Conservation (phyloP, 176 grass and related monocot genomes). For the Cocos nucifera region DNA sequence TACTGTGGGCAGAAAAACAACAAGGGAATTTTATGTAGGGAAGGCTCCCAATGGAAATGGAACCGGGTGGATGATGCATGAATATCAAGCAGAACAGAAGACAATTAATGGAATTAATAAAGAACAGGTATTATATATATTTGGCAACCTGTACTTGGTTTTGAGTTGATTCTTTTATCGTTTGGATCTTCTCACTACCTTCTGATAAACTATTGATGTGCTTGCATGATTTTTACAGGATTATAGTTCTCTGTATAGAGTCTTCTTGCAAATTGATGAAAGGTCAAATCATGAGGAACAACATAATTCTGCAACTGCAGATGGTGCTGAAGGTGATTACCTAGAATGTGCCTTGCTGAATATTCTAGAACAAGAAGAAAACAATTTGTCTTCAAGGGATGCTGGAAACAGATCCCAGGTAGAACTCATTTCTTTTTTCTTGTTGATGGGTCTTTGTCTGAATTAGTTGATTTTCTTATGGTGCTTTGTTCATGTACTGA, state of each 20-base stretch:
- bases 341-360: constrained; percentile 19
- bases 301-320: constrained; percentile 15
- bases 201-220: constrained; percentile 8
- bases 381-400: constrained; percentile 2
- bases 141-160: no score
- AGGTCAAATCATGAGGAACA: constrained; percentile 14
- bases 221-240: constrained; percentile 28
- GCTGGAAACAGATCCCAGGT: constrained; percentile 21
- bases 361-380: constrained; percentile 25
- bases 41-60: constrained; percentile 25
- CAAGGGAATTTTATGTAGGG: constrained; percentile 32
- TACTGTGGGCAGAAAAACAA: constrained; percentile 28
- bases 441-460: background rate
- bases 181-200: background rate
- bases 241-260: constrained; percentile 49
- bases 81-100: constrained; percentile 33
- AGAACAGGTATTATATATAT: constrained; percentile 26
- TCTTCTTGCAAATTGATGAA: constrained; percentile 28
- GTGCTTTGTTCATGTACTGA: no score
- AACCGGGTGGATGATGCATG: constrained; percentile 52
- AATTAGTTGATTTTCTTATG: background rate
- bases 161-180: background rate
- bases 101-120: constrained; percentile 12
- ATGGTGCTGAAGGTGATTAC: constrained; percentile 13
- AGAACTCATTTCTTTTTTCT: constrained; percentile 4